These are phyloP conservation scores for Plicaturopsis crispa DNA, from an alignment of 768 basidiomycete species.

Conservation along the genomic window DNA sequence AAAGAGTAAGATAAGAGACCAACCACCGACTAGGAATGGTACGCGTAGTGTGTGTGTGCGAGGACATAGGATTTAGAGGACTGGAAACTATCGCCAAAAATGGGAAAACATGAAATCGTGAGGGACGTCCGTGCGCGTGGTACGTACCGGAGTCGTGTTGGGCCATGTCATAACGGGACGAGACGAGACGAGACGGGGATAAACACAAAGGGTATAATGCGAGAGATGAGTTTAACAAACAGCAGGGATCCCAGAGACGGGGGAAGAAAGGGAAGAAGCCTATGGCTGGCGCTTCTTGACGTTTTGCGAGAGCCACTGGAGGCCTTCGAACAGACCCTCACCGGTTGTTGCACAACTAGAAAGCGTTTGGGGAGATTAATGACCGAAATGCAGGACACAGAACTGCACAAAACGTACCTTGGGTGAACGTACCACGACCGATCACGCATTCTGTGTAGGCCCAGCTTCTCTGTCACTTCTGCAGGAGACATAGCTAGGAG, in stretches of 20 bases:
- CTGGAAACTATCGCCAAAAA: constrained; percentile 8
- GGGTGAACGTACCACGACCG: constrained; percentile 99
- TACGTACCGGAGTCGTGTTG: constrained; percentile 25
- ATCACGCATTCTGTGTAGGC: constrained; percentile 92
- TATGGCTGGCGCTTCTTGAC: constrained; percentile 87
- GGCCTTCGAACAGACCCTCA: constrained; percentile 93
- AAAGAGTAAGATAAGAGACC: constrained; percentile 5
- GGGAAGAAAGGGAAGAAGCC: constrained; percentile 13
- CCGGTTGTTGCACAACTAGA: constrained; percentile 90
- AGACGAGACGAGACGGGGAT: constrained; percentile 24
- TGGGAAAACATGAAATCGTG: no score
- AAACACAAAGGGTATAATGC: constrained; percentile 5
- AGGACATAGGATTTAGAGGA: constrained; percentile 10
- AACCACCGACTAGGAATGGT: constrained; percentile 6
- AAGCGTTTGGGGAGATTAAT: constrained; percentile 1
- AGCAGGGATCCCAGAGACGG: constrained; percentile 10
- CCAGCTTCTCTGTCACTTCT: constrained; percentile 95
- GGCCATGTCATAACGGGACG: constrained; percentile 19
- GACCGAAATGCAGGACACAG: neutral
- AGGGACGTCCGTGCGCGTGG: no score
- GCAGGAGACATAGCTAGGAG: constrained; percentile 95
- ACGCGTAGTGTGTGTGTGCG: constrained; percentile 12
- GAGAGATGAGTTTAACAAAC: constrained; percentile 1
- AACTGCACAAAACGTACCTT: constrained; percentile 47
- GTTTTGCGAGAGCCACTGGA: constrained; percentile 96